A percentile compares a stretch with the other conserved stretches of the same genome.
These are phyloP conservation scores for Kwoniella pini DNA, from an alignment of 768 basidiomycete species.

Conservation along the genomic window DNA sequence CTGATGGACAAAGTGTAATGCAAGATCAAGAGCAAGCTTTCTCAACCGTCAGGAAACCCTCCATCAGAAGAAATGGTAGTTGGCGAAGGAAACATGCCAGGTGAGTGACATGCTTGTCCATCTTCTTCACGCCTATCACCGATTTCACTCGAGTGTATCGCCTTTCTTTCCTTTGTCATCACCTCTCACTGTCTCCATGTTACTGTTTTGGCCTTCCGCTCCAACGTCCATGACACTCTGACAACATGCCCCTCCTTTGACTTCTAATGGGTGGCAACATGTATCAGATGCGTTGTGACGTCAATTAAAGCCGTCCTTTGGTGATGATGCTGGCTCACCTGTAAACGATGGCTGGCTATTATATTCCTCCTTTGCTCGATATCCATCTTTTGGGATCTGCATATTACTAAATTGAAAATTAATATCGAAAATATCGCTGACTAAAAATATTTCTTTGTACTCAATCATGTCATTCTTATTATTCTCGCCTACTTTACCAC, in stretches of 20 bases:
- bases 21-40: neutral
- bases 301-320: neutral
- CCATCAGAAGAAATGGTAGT: slow-evolving; percentile 30
- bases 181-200: slow-evolving; percentile 3
- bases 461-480: neutral
- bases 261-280: neutral
- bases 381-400: neutral
- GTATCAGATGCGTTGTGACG: slow-evolving; percentile 18
- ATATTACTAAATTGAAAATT: neutral
- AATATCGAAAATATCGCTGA: slow-evolving; percentile 3
- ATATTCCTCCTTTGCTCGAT: neutral
- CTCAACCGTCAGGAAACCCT: slow-evolving; percentile 8
- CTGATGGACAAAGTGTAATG: slow-evolving; percentile 2
- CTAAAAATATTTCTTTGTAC: neutral
- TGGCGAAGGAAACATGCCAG: slow-evolving; percentile 40
- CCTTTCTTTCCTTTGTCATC: neutral
- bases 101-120: slow-evolving; percentile 31
- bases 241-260: slow-evolving; percentile 10
- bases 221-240: neutral
- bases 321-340: neutral
- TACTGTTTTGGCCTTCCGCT: slow-evolving; percentile 1
- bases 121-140: neutral
- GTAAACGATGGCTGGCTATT: neutral
- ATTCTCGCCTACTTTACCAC: slow-evolving; percentile 5
- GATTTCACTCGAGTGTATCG: neutral